Evolutionary conservation across 768 basidiomycete genomes (phyloP).

Genomic region (Coprinopsis cinerea): DNA sequence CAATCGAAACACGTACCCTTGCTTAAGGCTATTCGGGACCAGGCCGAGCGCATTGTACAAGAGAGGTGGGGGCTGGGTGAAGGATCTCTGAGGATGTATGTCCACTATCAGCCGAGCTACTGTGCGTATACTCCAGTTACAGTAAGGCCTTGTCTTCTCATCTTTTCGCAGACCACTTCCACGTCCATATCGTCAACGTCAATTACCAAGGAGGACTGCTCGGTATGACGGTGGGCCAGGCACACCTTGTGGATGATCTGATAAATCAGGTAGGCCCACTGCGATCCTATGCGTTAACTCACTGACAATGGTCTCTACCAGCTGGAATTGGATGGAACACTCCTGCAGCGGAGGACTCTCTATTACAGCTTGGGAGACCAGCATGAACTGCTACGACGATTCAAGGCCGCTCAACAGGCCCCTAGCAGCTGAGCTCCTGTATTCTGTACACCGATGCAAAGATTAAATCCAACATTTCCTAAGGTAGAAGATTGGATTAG

Average conservation of each 20-base stretch:
- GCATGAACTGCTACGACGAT: too few species aligned
- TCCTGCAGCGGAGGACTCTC: too few species aligned
- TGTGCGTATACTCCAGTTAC: too few species aligned
- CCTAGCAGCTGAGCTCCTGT: too few species aligned
- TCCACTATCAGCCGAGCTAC: slow-evolving; percentile 96
- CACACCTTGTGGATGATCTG: slow-evolving; percentile 88
- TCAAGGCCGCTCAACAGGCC: too few species aligned
- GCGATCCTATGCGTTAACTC: too few species aligned
- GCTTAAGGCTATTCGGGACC: slow-evolving; percentile 56
- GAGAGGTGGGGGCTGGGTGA: slow-evolving; percentile 60
- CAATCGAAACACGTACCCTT: slow-evolving; percentile 55
- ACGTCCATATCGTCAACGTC: slow-evolving; percentile 86
- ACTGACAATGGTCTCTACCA: too few species aligned
- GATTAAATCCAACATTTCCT: too few species aligned
- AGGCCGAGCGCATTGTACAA: slow-evolving; percentile 46
- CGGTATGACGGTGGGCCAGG: slow-evolving; percentile 84
- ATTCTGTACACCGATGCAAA: too few species aligned
- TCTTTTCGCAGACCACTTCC: slow-evolving; percentile 70
- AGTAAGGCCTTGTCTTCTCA: background rate
- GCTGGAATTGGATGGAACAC: too few species aligned
- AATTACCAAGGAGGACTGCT: slow-evolving; percentile 50
- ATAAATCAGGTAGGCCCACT: slow-evolving; percentile 71
- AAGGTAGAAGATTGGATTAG: too few species aligned
- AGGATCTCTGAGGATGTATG: slow-evolving; percentile 67
- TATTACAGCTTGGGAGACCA: too few species aligned